Evolutionary conservation across 2,329 filamentous ascomycete genomes (phyloP).

Genomic region (Aspergillus fischeri): DNA sequence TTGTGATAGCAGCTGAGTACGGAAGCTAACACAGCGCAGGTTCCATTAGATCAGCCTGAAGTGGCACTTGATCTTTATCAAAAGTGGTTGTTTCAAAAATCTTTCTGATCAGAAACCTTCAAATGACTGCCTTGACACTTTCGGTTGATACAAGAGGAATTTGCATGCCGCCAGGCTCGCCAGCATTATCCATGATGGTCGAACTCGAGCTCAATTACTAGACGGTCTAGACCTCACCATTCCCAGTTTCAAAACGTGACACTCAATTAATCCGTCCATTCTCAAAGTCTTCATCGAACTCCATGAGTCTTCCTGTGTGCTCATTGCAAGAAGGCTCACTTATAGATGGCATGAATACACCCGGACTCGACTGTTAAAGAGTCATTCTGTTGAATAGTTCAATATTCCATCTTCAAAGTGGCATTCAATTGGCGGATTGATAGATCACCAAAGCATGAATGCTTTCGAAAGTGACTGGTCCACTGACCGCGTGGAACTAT

Average conservation of each 20-base stretch:
- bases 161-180: neutral
- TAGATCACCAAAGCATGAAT: neutral
- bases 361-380: neutral
- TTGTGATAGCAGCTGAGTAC: neutral
- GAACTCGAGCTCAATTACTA: no score
- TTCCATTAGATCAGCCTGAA: constrained; percentile 2
- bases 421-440: neutral
- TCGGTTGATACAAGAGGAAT: neutral
- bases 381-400: neutral
- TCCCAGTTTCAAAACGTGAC: no score
- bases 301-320: no score
- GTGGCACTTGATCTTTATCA: constrained; percentile 2
- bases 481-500: neutral
- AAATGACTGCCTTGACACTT: neutral
- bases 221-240: no score
- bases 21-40: neutral
- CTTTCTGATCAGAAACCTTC: neutral
- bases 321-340: no score
- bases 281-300: no score
- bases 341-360: no score
- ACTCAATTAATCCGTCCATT: no score
- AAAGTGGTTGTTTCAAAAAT: neutral
- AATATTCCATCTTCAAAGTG: no score
- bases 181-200: no score
- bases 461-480: neutral